Conservation (phyloP, 106 monocot species). For the Ottelia alismoides region DNA sequence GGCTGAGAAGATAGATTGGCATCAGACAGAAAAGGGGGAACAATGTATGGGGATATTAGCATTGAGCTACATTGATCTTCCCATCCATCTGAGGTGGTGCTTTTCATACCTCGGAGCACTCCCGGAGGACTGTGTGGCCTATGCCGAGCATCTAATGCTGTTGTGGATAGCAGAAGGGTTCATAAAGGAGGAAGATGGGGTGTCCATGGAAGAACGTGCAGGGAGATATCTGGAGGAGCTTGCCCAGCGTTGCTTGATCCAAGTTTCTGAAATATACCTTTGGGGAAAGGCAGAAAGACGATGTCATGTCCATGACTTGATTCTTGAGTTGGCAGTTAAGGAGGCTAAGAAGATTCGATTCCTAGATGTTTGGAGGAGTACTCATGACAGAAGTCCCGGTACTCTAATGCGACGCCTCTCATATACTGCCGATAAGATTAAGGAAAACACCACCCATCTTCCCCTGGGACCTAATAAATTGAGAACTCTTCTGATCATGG, state of each 20-base stretch:
- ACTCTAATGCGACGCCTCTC: background rate
- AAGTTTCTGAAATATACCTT: slow-evolving; percentile 17
- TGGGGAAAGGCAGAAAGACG: no score
- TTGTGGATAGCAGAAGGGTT: background rate
- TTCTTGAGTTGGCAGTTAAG: slow-evolving; percentile 16
- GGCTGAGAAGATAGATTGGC: background rate
- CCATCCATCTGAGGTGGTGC: background rate
- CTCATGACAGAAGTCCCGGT: no score
- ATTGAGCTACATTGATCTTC: background rate
- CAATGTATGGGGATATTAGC: background rate
- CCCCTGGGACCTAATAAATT: background rate
- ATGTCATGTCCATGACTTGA: slow-evolving; percentile 25
- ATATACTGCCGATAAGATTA: no score
- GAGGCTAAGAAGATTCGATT: slow-evolving; percentile 14
- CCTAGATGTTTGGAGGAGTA: no score
- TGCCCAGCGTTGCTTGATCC: slow-evolving; percentile 2
- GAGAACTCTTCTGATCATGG: no score
- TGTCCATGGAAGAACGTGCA: slow-evolving; percentile 1
- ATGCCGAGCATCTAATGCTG: background rate
- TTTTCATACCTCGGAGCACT: background rate
- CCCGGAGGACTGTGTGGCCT: background rate
- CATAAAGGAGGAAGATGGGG: background rate
- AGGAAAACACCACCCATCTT: no score
- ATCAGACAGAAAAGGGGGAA: background rate
- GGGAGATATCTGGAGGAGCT: slow-evolving; percentile 8